These are phyloP conservation scores for Sextonia rubra DNA, from an alignment of 164 flowering plant species.

Conservation along the genomic window DNA sequence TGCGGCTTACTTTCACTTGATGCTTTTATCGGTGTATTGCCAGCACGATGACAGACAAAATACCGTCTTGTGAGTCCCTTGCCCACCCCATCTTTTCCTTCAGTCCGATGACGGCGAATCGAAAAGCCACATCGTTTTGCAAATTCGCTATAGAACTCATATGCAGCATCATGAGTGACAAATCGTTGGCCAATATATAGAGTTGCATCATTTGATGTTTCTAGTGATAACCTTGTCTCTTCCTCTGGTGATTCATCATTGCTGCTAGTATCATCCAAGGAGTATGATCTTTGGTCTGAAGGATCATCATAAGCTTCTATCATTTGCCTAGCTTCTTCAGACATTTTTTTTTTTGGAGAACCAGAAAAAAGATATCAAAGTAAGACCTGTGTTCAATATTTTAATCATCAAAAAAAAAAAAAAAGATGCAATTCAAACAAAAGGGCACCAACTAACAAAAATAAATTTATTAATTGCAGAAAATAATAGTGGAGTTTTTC, in stretches of 20 bases:
- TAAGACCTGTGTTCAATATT: not conserved
- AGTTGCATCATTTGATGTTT: conserved; percentile 48
- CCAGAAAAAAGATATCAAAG: conserved; percentile 2
- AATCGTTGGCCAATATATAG: conserved; percentile 89
- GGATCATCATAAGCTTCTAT: conserved; percentile 67
- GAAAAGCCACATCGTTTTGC: conserved; percentile 88
- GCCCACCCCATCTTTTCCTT: conserved; percentile 95
- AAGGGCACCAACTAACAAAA: no score
- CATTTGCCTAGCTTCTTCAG: conserved; percentile 57
- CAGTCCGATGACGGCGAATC: conserved; percentile 83
- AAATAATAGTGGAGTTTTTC: no score
- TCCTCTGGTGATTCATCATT: conserved; percentile 82
- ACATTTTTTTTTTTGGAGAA: conserved; percentile 2
- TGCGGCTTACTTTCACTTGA: conserved; percentile 69
- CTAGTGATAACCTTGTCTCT: conserved; percentile 65
- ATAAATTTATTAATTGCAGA: no score
- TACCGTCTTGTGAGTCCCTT: conserved; percentile 91
- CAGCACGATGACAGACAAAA: conserved; percentile 96
- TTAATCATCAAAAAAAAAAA: not conserved
- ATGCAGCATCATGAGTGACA: conserved; percentile 84
- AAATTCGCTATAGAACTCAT: conserved; percentile 82
- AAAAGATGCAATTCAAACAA: no score
- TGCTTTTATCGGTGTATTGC: conserved; percentile 76
- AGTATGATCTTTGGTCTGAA: conserved; percentile 76
- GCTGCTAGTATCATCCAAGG: conserved; percentile 81